Evolutionary conservation across 148 eudicot genomes (phyloP).

Genomic region (Simmondsia chinensis): DNA sequence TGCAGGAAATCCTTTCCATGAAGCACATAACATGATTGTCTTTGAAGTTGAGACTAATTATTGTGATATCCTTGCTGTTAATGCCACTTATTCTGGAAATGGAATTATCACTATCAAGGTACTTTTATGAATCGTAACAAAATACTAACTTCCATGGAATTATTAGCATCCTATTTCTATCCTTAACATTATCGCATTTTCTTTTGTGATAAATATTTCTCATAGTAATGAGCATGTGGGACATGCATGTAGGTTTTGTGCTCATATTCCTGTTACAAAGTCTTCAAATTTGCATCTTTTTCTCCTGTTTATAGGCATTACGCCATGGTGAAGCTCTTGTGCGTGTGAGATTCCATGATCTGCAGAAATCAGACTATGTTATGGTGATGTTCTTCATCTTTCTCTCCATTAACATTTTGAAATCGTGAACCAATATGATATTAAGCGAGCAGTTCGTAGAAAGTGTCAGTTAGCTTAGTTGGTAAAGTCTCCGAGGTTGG

Average conservation of each 20-base stretch:
- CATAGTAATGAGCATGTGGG: too few species aligned
- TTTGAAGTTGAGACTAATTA: constrained; percentile 59
- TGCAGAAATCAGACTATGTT: constrained; percentile 56
- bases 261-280: too few species aligned
- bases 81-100: constrained; percentile 21
- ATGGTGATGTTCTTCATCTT: constrained; percentile 23
- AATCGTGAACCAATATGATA: too few species aligned
- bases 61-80: constrained; percentile 49
- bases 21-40: constrained; percentile 39
- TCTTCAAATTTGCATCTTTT: constrained; percentile 4
- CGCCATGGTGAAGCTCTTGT: constrained; percentile 68
- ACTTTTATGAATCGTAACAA: constrained; percentile 6
- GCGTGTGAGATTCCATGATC: constrained; percentile 35
- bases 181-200: neutral
- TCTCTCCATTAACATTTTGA: too few species aligned
- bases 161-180: neutral
- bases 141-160: neutral
- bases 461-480: neutral
- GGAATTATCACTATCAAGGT: constrained; percentile 53
- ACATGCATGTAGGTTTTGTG: too few species aligned
- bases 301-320: constrained; percentile 34
- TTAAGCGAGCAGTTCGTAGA: too few species aligned
- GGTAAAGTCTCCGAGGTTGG: neutral
- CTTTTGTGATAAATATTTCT: neutral
- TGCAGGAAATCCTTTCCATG: constrained; percentile 69